Conservation (phyloP, 495 filamentous ascomycete species). For the Xylaria curta region DNA sequence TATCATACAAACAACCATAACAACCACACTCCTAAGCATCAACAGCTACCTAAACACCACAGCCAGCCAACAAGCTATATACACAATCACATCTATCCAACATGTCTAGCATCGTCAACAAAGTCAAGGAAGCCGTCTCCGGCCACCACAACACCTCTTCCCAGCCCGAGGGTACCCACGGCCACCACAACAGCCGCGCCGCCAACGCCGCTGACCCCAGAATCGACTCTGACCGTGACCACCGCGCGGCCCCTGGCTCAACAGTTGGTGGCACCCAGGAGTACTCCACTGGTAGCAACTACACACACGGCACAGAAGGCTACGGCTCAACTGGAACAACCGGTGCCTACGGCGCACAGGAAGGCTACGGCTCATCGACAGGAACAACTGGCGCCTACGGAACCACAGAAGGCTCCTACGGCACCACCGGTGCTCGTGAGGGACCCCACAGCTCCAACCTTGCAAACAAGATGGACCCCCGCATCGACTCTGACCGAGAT, state of each 20-base stretch:
- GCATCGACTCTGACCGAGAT: constrained; percentile 55
- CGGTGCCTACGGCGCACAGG: constrained; percentile 27
- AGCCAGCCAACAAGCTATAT: neutral
- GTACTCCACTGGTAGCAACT: constrained; percentile 36
- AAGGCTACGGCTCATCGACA: constrained; percentile 29
- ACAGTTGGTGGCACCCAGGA: constrained; percentile 39
- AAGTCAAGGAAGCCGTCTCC: constrained; percentile 73
- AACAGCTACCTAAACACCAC: neutral
- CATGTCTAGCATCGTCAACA: constrained; percentile 75
- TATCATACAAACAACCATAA: constrained; percentile 5
- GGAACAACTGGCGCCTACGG: constrained; percentile 17
- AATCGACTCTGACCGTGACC: constrained; percentile 52
- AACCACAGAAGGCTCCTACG: too few relatives aligned
- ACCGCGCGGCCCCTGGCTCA: constrained; percentile 37
- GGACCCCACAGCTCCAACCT: constrained; percentile 60
- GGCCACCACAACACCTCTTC: constrained; percentile 46
- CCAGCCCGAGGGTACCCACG: constrained; percentile 50
- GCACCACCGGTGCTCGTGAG: constrained; percentile 23
- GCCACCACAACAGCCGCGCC: constrained; percentile 48
- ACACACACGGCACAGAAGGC: constrained; percentile 26
- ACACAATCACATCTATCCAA: constrained; percentile 38
- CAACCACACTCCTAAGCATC: constrained; percentile 11
- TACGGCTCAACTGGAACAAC: constrained; percentile 28
- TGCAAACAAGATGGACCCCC: constrained; percentile 62
- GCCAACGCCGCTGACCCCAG: constrained; percentile 58